Evolutionary conservation across 2,329 filamentous ascomycete genomes (phyloP).

Genomic region (Lachnellula suecica): DNA sequence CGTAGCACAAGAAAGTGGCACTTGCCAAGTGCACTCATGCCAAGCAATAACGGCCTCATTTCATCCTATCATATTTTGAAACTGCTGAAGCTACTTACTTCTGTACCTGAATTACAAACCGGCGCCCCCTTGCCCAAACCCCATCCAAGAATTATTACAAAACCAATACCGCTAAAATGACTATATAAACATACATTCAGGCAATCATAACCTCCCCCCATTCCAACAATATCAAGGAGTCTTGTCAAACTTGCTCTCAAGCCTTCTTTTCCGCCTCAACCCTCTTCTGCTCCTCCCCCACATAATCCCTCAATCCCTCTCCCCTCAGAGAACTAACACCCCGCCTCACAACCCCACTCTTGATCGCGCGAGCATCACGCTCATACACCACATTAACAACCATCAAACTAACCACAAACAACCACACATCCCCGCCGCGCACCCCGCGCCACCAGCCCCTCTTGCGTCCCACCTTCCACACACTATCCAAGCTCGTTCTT

Average conservation of each 20-base stretch:
- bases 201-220: background rate
- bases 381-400: conserved; percentile 66
- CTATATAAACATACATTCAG: background rate
- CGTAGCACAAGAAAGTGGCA: too few relatives aligned
- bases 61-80: too few relatives aligned
- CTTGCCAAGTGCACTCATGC: too few relatives aligned
- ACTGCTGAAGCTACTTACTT: too few relatives aligned
- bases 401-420: conserved; percentile 79
- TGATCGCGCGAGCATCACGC: conserved; percentile 26
- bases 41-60: too few relatives aligned
- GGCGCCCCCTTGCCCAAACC: too few relatives aligned
- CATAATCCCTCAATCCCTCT: conserved; percentile 26
- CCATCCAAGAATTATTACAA: too few relatives aligned
- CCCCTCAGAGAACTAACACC: conserved; percentile 29
- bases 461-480: conserved; percentile 96
- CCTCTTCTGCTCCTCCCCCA: conserved; percentile 24
- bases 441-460: conserved; percentile 82
- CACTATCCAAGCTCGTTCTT: conserved; percentile 73
- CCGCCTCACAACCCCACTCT: conserved; percentile 25
- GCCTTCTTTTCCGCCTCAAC: conserved; percentile 13
- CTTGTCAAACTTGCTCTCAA: too few relatives aligned
- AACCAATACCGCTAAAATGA: background rate
- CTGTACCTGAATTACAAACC: too few relatives aligned
- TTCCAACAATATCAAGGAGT: background rate
- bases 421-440: conserved; percentile 77